Evolutionary conservation across 495 filamentous ascomycete genomes (phyloP).

Genomic region (Talaromyces borbonicus): DNA sequence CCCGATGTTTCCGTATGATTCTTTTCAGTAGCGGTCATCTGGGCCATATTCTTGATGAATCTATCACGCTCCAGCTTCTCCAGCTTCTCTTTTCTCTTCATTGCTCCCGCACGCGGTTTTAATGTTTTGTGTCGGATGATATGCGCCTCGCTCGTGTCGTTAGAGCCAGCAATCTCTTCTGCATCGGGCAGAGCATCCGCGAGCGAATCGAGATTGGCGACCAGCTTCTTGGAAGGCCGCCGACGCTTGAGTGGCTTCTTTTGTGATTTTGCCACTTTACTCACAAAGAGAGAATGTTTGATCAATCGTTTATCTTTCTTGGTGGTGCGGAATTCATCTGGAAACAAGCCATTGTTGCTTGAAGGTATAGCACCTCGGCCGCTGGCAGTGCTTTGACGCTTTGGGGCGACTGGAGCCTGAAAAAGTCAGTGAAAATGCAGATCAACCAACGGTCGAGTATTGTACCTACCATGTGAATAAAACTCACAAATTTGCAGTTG

Average conservation of each 20-base stretch:
- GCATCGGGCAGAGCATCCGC: slow-evolving; percentile 64
- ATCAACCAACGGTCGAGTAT: background rate
- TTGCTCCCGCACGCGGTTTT: slow-evolving; percentile 61
- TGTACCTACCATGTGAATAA: slow-evolving; percentile 12
- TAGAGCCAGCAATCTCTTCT: slow-evolving; percentile 20
- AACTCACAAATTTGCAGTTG: too few relatives aligned
- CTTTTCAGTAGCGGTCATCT: slow-evolving; percentile 29
- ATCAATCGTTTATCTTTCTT: slow-evolving; percentile 73
- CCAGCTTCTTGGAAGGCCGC: slow-evolving; percentile 65
- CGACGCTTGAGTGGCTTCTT: slow-evolving; percentile 45
- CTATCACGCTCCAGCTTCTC: slow-evolving; percentile 70
- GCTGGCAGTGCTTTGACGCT: slow-evolving; percentile 16
- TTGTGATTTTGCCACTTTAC: slow-evolving; percentile 57
- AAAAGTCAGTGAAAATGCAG: background rate
- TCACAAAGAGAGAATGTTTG: slow-evolving; percentile 66
- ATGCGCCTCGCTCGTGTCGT: slow-evolving; percentile 27
- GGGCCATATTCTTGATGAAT: slow-evolving; percentile 73
- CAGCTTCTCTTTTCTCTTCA: slow-evolving; percentile 72
- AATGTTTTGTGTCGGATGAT: slow-evolving; percentile 61
- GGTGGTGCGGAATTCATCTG: slow-evolving; percentile 46
- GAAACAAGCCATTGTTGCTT: slow-evolving; percentile 19
- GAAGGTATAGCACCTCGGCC: slow-evolving; percentile 18
- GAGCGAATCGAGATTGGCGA: slow-evolving; percentile 65
- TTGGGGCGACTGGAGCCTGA: slow-evolving; percentile 23
- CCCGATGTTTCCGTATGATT: slow-evolving; percentile 8